These are phyloP conservation scores for Nepenthes mirabilis DNA, from an alignment of 148 eudicot species.

Conservation along the genomic window DNA sequence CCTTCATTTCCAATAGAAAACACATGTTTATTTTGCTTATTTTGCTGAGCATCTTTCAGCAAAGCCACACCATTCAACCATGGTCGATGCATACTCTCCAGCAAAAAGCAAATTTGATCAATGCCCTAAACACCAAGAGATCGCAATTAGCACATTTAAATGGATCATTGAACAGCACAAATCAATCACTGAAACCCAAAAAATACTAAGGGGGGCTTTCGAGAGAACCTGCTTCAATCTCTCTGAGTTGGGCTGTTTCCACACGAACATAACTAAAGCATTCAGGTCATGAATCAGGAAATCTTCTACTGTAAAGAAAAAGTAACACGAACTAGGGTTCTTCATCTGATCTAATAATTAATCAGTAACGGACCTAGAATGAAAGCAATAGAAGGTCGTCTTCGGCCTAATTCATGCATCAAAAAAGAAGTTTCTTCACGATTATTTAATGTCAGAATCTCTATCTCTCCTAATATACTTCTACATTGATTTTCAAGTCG, in stretches of 20 bases:
- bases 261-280: slow-evolving; percentile 33
- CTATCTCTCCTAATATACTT: too few species aligned
- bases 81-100: slow-evolving; percentile 47
- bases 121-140: slow-evolving; percentile 41
- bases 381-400: too few species aligned
- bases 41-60: slow-evolving; percentile 41
- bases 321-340: not conserved
- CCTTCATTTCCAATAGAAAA: slow-evolving; percentile 37
- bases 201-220: not conserved
- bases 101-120: slow-evolving; percentile 39
- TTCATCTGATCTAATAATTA: too few species aligned
- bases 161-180: not conserved
- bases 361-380: too few species aligned
- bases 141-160: not conserved
- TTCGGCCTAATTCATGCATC: too few species aligned
- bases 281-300: slow-evolving; percentile 59
- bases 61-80: slow-evolving; percentile 71
- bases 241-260: slow-evolving; percentile 26
- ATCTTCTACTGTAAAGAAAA: slow-evolving; percentile 59
- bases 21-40: slow-evolving; percentile 36
- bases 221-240: slow-evolving; percentile 52
- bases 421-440: too few species aligned
- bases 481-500: too few species aligned
- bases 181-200: not conserved
- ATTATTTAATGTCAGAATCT: too few species aligned